Percentiles rank a stretch among this genome's conserved stretches.
phyloP scores from a whole-genome alignment of 768 basidiomycete species.

The Omphalotus guepiniiformis region DNA sequence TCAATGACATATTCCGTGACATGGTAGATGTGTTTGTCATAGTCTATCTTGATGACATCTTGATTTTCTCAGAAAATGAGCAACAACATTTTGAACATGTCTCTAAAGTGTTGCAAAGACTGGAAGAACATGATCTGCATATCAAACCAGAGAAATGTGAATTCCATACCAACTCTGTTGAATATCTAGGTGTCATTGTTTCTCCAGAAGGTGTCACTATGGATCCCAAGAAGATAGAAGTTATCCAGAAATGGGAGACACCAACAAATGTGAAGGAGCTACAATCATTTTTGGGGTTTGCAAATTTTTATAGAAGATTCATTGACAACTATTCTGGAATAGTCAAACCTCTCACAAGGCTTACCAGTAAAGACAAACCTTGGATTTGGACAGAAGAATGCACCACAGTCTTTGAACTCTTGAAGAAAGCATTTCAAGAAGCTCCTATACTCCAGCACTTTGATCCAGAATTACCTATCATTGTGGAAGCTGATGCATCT shows the following conservation, averaged over 20 bases:
- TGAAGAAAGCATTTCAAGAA: conserved; percentile 12
- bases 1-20: conserved; percentile 31
- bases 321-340: conserved; percentile 27
- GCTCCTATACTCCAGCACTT: conserved; percentile 14
- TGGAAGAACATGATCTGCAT: conserved; percentile 16
- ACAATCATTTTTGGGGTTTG: conserved; percentile 38
- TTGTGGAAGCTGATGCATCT: conserved; percentile 15
- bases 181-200: conserved; percentile 17
- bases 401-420: conserved; percentile 7
- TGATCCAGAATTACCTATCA: not conserved
- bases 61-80: conserved; percentile 17
- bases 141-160: conserved; percentile 25
- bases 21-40: conserved; percentile 22
- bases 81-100: conserved; percentile 12
- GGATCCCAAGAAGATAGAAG: conserved; percentile 35
- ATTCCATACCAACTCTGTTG: conserved; percentile 6
- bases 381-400: conserved; percentile 3
- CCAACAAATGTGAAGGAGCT: conserved; percentile 29
- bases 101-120: conserved; percentile 14
- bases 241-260: conserved; percentile 30
- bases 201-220: conserved; percentile 18
- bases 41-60: conserved; percentile 29
- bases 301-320: conserved; percentile 33
- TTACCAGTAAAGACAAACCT: not conserved
- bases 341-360: conserved; percentile 2